Base-by-base conservation (phyloP, 495 filamentous ascomycete genomes). In the Hapsidospora chrysogenum region DNA sequence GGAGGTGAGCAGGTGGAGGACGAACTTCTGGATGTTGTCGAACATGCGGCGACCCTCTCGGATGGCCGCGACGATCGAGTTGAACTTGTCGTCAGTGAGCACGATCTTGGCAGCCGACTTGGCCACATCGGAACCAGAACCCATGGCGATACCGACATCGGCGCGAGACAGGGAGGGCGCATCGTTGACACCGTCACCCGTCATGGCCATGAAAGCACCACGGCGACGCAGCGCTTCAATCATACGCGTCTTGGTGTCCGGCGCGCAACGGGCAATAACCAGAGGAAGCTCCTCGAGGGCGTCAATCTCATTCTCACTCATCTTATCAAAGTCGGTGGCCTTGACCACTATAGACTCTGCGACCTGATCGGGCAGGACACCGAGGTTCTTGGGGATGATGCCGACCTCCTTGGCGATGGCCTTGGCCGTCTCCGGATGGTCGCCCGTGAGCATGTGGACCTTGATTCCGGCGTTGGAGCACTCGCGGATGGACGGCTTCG, bases 101-200 rank as follows among this genome's bases (percentile, higher is more conserved):
- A 92, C 81, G 48, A 92, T 85, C 50, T 86, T 84, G 3, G 83
- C 75, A 2, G 83, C 83, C 22, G 79, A 80, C 50, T 86, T 92
- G 17, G 85, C 85, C n/a, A 92, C 85, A 41, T 92, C 85, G 17
- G 78, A 85, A 3, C 85, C 85, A 29, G 76, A 70, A 10, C 81
- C 82, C 80, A 87, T 86, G 15, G 81, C 82, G 39, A 89, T 89
- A 18, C 82, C 82, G 6, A 86, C 79, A 43, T 89, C 82, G 3
- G 83, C 78, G 16, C 71, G 61, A 39, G 76, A 78, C 18, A 92
- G 60, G 9, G 78, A 79, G 0, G 83, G 83, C 1, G 80, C 79
- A 41, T 92, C 82, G 44, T 92, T 92, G 32, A 92, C 83, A 4
- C 83, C 82, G 47, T 92, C 83, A 10, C 82, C 71, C 4, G 69